Percentiles rank a stretch among this genome's conserved stretches.
Evolutionary conservation across 192 early-diverging fungal species (phyloP).

Genomic region (Dispira parvispora): DNA sequence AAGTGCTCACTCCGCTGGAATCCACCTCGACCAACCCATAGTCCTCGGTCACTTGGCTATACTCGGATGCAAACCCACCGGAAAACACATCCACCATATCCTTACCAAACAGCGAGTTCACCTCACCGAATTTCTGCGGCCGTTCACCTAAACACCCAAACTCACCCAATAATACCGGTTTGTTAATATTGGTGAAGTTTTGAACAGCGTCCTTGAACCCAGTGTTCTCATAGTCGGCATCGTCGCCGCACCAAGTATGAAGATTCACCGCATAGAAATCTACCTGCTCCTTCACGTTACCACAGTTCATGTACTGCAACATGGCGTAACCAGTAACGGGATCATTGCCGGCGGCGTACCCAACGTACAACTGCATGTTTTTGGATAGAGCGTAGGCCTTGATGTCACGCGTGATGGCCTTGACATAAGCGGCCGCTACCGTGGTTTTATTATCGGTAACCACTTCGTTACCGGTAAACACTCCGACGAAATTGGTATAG

Average conservation of each 20-base stretch:
- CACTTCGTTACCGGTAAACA: slow-evolving; percentile 63
- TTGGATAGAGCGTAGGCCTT: slow-evolving; percentile 39
- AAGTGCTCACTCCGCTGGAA: slow-evolving; percentile 22
- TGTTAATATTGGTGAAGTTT: slow-evolving; percentile 39
- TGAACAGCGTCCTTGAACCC: slow-evolving; percentile 49
- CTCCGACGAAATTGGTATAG: slow-evolving; percentile 44
- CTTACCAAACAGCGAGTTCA: slow-evolving; percentile 42
- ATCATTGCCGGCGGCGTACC: slow-evolving; percentile 59
- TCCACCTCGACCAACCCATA: slow-evolving; percentile 51
- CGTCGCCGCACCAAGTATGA: slow-evolving; percentile 55
- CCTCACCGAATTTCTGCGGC: slow-evolving; percentile 49
- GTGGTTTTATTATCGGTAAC: slow-evolving; percentile 46
- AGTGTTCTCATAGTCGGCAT: slow-evolving; percentile 36
- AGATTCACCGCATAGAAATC: slow-evolving; percentile 63
- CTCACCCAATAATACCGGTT: slow-evolving; percentile 56
- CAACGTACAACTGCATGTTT: slow-evolving; percentile 39
- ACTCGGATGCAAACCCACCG: slow-evolving; percentile 58
- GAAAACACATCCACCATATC: slow-evolving; percentile 49
- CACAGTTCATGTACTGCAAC: slow-evolving; percentile 54
- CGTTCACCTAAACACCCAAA: slow-evolving; percentile 53
- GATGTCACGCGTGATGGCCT: slow-evolving; percentile 45
- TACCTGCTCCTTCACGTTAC: slow-evolving; percentile 32
- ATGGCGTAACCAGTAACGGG: slow-evolving; percentile 41
- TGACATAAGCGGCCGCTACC: slow-evolving; percentile 42
- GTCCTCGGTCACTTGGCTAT: slow-evolving; percentile 51